Percentiles rank a stretch among this genome's conserved stretches.
Evolutionary conservation across 1,284 basidiomycete genomes (phyloP).

Genomic region (Microbotryomycetes sp.): DNA sequence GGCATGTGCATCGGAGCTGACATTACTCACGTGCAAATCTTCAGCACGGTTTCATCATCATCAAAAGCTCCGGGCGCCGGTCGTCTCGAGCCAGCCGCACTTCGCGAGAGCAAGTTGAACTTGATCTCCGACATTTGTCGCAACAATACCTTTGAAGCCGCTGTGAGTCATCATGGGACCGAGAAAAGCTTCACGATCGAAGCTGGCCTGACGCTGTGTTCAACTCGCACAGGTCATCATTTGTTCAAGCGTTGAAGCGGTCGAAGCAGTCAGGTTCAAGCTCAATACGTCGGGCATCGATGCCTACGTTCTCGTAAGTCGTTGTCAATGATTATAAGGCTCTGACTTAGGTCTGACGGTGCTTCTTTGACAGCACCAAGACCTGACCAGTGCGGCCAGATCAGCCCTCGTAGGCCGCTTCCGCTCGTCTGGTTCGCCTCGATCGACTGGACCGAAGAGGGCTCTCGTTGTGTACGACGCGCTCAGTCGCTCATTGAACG

Average conservation of each 20-base stretch:
- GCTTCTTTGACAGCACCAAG: conserved; percentile 23
- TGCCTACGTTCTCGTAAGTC: conserved; percentile 37
- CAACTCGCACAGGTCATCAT: conserved; percentile 38
- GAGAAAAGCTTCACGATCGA: background rate
- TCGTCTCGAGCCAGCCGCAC: conserved; percentile 15
- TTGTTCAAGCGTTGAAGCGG: conserved; percentile 38
- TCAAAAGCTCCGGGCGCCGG: conserved; percentile 2
- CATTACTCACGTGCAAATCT: too few species aligned
- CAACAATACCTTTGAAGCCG: conserved; percentile 62
- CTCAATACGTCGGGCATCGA: conserved; percentile 42
- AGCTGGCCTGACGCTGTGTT: background rate
- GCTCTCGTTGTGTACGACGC: conserved; percentile 36
- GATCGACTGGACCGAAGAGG: conserved; percentile 28
- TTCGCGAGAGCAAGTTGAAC: conserved; percentile 90
- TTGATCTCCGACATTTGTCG: conserved; percentile 88
- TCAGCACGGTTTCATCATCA: background rate
- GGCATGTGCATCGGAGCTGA: too few species aligned
- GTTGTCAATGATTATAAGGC: background rate
- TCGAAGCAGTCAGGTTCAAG: conserved; percentile 44
- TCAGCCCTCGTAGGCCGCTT: conserved; percentile 33
- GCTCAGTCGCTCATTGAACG: conserved; percentile 29
- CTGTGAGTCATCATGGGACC: conserved; percentile 48
- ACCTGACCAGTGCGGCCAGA: conserved; percentile 31
- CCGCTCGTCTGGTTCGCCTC: conserved; percentile 18
- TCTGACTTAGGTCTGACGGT: background rate